phyloP scores from a whole-genome alignment of 2,329 filamentous ascomycete species.

The Pyricularia pennisetigena region DNA sequence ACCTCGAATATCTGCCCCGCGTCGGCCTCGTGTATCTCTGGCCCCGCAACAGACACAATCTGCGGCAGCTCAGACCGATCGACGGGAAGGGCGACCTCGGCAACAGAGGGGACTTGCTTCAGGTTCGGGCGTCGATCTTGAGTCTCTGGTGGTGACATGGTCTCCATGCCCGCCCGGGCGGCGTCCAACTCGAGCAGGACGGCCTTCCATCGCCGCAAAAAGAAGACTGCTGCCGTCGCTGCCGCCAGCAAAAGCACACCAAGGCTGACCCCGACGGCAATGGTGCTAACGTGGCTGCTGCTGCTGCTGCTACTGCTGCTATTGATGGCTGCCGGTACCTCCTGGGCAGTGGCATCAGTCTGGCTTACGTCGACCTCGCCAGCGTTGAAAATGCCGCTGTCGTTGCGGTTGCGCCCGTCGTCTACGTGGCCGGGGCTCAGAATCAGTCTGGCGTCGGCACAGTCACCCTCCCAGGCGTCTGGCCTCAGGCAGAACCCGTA shows the following conservation, averaged over 20 bases:
- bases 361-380: background rate
- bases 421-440: background rate
- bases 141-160: background rate
- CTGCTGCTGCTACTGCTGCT: background rate
- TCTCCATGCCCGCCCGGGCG: background rate
- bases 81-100: background rate
- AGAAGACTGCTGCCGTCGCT: background rate
- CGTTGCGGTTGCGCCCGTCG: background rate
- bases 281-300: background rate
- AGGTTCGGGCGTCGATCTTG: background rate
- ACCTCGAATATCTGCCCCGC: background rate
- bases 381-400: background rate
- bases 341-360: background rate
- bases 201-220: background rate
- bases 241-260: background rate
- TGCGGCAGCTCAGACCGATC: background rate
- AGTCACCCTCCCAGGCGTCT: background rate
- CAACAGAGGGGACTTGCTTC: background rate
- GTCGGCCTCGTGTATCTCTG: background rate
- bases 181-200: background rate
- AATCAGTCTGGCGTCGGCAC: background rate
- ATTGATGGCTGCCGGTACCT: background rate
- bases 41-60: background rate
- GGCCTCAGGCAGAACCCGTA: background rate
- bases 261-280: background rate